These are phyloP conservation scores for Cercis canadensis DNA, from an alignment of 306 rosid genomes.

Conservation along the genomic window DNA sequence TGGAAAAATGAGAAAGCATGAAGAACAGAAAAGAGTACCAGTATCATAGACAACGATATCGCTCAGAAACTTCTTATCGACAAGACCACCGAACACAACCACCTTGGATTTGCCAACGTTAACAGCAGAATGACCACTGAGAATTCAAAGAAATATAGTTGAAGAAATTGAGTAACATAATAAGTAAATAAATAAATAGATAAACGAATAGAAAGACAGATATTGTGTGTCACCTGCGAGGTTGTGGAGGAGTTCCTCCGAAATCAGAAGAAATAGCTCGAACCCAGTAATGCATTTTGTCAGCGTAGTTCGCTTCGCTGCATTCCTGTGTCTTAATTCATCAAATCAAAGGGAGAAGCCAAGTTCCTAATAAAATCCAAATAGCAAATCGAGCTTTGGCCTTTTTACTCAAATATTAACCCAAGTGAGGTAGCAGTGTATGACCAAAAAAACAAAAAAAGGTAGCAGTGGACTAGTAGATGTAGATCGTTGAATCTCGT, in stretches of 20 bases:
- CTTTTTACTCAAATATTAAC: no score
- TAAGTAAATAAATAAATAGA: neutral
- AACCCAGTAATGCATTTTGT: conserved; percentile 87
- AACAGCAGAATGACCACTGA: conserved; percentile 91
- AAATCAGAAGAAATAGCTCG: conserved; percentile 79
- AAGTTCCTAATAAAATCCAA: neutral
- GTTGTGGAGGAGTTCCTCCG: conserved; percentile 77
- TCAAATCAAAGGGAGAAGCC: neutral
- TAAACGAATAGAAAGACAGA: neutral
- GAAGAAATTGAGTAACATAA: neutral
- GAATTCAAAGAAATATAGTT: conserved; percentile 31
- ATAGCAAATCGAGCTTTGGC: no score
- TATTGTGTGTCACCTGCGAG: conserved; percentile 62
- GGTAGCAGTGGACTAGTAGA: no score
- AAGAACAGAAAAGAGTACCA: conserved; percentile 45
- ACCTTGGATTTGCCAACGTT: conserved; percentile 86
- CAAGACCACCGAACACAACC: conserved; percentile 88
- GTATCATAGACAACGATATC: conserved; percentile 79
- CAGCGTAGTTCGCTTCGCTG: neutral
- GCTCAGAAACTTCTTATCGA: conserved; percentile 81
- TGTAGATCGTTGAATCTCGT: no score
- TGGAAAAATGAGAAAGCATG: neutral
- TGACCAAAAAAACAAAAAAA: no score
- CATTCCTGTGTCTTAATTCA: neutral
- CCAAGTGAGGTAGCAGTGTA: no score